Evolutionary conservation across 495 filamentous ascomycete species (phyloP).

Genomic region (Neurospora sp.): DNA sequence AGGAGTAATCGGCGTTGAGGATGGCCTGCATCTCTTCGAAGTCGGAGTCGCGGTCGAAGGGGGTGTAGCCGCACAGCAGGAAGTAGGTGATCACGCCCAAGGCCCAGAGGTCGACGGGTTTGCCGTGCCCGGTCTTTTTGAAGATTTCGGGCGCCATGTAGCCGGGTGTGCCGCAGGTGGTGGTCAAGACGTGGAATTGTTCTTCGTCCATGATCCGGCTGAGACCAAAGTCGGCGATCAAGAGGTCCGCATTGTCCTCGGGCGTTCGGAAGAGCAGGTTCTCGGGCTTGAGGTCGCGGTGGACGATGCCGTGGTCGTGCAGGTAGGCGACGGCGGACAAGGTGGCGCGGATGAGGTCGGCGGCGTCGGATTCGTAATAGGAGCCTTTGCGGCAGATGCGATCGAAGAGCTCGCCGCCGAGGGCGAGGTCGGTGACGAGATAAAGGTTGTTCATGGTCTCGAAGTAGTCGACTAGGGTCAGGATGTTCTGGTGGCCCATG

Average conservation of each 20-base stretch:
- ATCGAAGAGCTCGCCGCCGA: conserved; percentile 95
- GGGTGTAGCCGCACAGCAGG: conserved; percentile 94
- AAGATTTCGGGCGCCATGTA: conserved; percentile 98
- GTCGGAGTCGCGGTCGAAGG: conserved; percentile 94
- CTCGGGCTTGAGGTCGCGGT: conserved; percentile 71
- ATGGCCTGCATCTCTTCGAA: conserved; percentile 99
- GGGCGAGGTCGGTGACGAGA: conserved; percentile 90
- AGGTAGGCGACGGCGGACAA: conserved; percentile 96
- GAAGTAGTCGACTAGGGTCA: conserved; percentile 97
- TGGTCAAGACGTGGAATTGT: conserved; percentile 95
- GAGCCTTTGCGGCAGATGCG: conserved; percentile 96
- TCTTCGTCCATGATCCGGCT: conserved; percentile 98
- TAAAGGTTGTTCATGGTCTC: conserved; percentile 99
- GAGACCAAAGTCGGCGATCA: conserved; percentile 95
- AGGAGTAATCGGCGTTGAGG: conserved; percentile 88
- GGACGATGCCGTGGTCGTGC: conserved; percentile 96
- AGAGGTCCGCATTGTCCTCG: conserved; percentile 74
- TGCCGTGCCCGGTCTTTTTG: conserved; percentile 78
- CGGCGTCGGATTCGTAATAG: conserved; percentile 96
- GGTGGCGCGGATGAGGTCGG: conserved; percentile 87
- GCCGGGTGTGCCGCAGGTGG: conserved; percentile 92
- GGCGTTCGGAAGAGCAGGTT: conserved; percentile 72
- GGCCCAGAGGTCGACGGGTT: conserved; percentile 91
- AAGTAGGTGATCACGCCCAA: conserved; percentile 97
- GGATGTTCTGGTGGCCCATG: conserved; percentile 96